Evolutionary conservation across 768 basidiomycete species (phyloP), one percentile per base, ranked within the genome.

Genomic region (Clitopilus hobsonii): DNA sequence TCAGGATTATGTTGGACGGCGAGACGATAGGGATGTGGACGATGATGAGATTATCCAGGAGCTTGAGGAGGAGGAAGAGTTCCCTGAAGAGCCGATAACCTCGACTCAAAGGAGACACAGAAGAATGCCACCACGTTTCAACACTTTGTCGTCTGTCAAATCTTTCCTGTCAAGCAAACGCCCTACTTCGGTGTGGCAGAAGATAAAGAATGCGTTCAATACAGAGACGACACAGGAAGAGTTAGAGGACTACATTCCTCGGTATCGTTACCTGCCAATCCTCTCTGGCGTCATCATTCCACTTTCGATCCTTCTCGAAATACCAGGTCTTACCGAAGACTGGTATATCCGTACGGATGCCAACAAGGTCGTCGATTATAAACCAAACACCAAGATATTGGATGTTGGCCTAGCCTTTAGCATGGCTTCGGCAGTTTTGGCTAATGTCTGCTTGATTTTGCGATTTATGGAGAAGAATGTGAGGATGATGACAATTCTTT

Each of bases 221-320:
- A 61, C 70, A 8, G 60, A 59, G 16, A 67, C 67, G 4, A 60
- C 66, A 5, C 48, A 51, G 2, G 55, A 57, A 45, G 68, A 67
- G 45, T 51, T 66, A 1, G 64, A 69, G 24, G 54, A 63, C 0
- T 78, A 74, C 54, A 63, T 79, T 26, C 84, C 85, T 22, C 79
- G 80, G 51, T 87, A 86, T 63, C 83, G 89, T 16, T 71, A 72
- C 51, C 69, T 82, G 4, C 88, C 88, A 0, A 84, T 90, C 38
- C 54, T 89, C 7, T 83, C 88, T 13, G 86, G 85, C 18, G 74
- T 87, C 36, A 65, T 84, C 56, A 82, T 89, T 30, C 87, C 89
- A 0, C 90, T 94, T 61, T 81, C 86, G 16, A 88, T 92, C 49
- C 75, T 94, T n/a, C 74, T 93, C 26, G 87, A 88, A 61, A 89